phyloP scores from a whole-genome alignment of 1,139 yeast species.

The Barnettozyma hawaiiensis region DNA sequence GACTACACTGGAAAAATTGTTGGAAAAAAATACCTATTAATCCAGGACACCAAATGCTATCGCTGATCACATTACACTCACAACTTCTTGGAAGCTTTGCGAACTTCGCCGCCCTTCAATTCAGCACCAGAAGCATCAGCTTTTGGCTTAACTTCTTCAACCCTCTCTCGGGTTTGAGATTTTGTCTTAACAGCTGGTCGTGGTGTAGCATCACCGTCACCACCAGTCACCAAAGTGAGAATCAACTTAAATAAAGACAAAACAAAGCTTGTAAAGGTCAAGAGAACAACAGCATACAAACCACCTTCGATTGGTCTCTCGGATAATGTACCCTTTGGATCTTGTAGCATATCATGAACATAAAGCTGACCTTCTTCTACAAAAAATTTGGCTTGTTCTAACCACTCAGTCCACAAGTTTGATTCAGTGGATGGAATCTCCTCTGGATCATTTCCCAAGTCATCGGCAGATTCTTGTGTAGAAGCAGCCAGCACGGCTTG shows the following conservation, averaged over 20 bases:
- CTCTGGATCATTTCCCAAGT: conserved; percentile 31
- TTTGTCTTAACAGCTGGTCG: conserved; percentile 1
- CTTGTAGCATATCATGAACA: conserved; percentile 34
- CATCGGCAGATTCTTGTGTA: conserved; percentile 38
- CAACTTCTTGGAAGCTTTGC: conserved; percentile 1
- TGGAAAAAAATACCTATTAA: too few species aligned
- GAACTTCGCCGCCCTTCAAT: not conserved
- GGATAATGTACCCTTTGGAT: conserved; percentile 40
- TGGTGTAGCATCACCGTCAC: conserved; percentile 11
- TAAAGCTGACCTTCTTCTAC: conserved; percentile 21
- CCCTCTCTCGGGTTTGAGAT: conserved; percentile 4
- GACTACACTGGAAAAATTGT: too few species aligned
- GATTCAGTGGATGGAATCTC: not conserved
- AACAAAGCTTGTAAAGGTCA: conserved; percentile 36
- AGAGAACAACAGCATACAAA: conserved; percentile 39
- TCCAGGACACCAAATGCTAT: not conserved
- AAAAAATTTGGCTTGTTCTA: not conserved
- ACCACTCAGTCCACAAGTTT: not conserved
- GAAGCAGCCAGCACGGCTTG: conserved; percentile 32
- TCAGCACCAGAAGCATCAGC: conserved; percentile 25
- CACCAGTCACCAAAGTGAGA: conserved; percentile 27
- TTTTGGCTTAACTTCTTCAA: conserved; percentile 8
- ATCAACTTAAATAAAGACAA: conserved; percentile 37
- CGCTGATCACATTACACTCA: not conserved
- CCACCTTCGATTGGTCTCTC: conserved; percentile 46